Percentiles rank a stretch among this genome's conserved stretches.
Evolutionary conservation across 2,329 filamentous ascomycete genomes (phyloP).

Genomic region (Sarocladium strictum): DNA sequence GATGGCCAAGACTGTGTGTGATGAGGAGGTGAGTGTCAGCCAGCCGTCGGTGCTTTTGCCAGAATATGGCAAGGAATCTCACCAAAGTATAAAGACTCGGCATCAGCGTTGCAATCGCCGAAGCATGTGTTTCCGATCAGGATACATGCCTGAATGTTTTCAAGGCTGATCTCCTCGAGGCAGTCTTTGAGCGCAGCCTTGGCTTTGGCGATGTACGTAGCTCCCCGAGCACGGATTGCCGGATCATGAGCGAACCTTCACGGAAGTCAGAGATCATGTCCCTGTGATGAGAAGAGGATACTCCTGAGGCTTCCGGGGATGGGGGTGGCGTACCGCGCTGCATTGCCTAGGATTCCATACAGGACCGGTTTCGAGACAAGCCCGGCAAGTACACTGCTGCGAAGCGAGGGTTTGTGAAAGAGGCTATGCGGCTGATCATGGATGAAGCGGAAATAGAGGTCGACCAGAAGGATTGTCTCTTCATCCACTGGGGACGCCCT

Average conservation of each 20-base stretch:
- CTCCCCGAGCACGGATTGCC: neutral
- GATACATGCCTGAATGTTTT: slow-evolving; percentile 28
- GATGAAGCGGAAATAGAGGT: slow-evolving; percentile 27
- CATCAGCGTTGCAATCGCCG: slow-evolving; percentile 22
- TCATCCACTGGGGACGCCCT: neutral
- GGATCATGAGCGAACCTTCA: neutral
- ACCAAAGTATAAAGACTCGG: slow-evolving; percentile 29
- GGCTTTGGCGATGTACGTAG: neutral
- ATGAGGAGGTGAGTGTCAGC: neutral
- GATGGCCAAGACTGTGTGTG: slow-evolving; percentile 27
- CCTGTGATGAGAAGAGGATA: neutral
- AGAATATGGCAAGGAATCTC: neutral
- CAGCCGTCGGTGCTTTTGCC: neutral
- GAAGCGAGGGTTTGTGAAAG: slow-evolving; percentile 23
- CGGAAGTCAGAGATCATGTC: neutral
- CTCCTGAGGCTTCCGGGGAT: neutral
- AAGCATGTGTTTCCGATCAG: slow-evolving; percentile 25
- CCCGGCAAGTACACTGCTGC: slow-evolving; percentile 15
- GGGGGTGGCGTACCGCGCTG: neutral
- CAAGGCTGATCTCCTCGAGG: slow-evolving; percentile 24
- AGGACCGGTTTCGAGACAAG: neutral
- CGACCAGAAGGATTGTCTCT: slow-evolving; percentile 18
- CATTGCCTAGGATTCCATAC: neutral
- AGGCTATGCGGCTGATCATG: slow-evolving; percentile 27
- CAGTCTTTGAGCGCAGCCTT: slow-evolving; percentile 19